A percentile compares a stretch with the other conserved stretches of the same genome.
These are phyloP conservation scores for Claviceps sp. DNA, from an alignment of 2,329 filamentous ascomycete genomes.

Conservation along the genomic window DNA sequence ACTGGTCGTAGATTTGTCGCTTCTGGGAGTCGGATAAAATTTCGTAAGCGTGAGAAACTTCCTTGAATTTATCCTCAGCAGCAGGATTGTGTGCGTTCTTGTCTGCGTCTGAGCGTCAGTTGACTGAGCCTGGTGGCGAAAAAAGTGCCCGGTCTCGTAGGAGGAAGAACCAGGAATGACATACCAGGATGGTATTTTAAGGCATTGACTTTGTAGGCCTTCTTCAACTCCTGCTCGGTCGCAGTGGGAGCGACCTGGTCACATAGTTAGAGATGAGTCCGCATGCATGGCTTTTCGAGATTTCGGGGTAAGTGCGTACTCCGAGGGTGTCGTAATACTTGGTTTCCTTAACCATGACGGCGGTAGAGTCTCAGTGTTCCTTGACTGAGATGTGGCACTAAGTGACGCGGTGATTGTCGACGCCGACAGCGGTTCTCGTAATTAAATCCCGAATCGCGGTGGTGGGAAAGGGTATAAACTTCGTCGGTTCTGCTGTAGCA, in stretches of 20 bases:
- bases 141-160: background rate
- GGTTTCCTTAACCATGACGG: conserved; percentile 64
- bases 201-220: conserved; percentile 73
- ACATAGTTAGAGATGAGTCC: background rate
- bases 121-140: background rate
- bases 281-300: background rate
- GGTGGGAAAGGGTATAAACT: background rate
- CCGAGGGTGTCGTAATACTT: conserved; percentile 69
- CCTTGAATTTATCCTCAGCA: conserved; percentile 97
- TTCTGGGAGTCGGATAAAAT: conserved; percentile 85
- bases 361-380: conserved; percentile 7
- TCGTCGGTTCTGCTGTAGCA: background rate
- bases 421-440: conserved; percentile 1
- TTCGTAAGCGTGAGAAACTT: conserved; percentile 91
- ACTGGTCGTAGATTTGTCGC: conserved; percentile 86
- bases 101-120: conserved; percentile 38
- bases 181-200: conserved; percentile 75
- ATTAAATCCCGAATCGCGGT: background rate
- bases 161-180: conserved; percentile 16
- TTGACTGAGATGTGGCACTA: conserved; percentile 1
- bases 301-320: conserved; percentile 36
- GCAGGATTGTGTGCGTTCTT: conserved; percentile 93
- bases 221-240: conserved; percentile 78
- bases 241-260: conserved; percentile 61
- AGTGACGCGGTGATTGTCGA: conserved; percentile 1